Base-by-base conservation (phyloP, 1,284 basidiomycete species). In the Ustilago trichophora region DNA sequence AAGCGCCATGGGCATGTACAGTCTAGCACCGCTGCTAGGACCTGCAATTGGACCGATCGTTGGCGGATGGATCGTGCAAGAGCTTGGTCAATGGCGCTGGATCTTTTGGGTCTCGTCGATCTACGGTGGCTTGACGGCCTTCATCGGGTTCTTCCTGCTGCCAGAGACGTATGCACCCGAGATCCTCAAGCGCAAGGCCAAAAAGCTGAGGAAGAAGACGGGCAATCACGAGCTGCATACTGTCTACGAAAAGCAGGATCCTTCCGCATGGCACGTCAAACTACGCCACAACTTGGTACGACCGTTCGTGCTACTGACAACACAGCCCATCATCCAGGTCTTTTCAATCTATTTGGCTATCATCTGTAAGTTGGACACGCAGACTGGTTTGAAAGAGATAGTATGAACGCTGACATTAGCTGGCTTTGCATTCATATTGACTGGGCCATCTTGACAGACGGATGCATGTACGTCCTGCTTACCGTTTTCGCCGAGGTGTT, bases 1-100 rank as follows among this genome's bases (percentile, higher is more conserved):
- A 7, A 86, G 87, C 47, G 90, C 90, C 0, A 83, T 91, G 62
- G 87, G 87, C 11, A 76, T 89, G 43, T 91, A 90, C 73, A 85
- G 87, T 0, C 76, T 90, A n/a, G 69, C 88, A 0, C 82, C 73
- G 1, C 36, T 78, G 15, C 52, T 77, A 0, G 75, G 73, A 6
- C 75, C 77, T 0, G 58, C 73, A 21, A 57, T 70, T 16, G 73
- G 70, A 0, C 73, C 71, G 8, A 55, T 73, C 1, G 55, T 68
- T 6, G 59, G 63, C 8, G 70, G 62, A 13, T 72, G 73, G 66
- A 68, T 71, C 32, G 68, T 72, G 3, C 73, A 75, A 16, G 58
- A 57, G 19, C 33, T 52, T 7, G 58, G 52, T 0, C 43, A 72
- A 27, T 75, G 70, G 70, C 54, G 62, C 2, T 70, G 66, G 66